phyloP scores from a whole-genome alignment of 306 rosid species.

The Cucumis cinereus region DNA sequence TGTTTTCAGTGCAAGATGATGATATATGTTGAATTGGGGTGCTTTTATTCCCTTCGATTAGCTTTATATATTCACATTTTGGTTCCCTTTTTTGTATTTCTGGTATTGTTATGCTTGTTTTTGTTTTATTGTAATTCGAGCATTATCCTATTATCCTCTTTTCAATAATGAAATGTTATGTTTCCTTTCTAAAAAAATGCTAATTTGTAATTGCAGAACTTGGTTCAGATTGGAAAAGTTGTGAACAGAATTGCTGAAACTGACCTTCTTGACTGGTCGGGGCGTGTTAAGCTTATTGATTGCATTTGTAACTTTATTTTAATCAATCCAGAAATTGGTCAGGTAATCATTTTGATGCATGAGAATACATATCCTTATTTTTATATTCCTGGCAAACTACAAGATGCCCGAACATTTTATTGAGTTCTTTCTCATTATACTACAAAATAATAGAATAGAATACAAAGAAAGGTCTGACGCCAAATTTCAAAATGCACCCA shows the following conservation, averaged over 20 bases:
- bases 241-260: constrained; percentile 47
- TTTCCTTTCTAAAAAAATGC: neutral
- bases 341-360: constrained; percentile 40
- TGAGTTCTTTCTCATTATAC: neutral
- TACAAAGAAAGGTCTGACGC: neutral
- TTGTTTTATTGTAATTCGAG: no score
- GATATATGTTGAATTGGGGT: no score
- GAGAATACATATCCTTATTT: neutral
- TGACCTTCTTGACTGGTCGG: constrained; percentile 74
- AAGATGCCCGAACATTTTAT: neutral
- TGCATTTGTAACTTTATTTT: constrained; percentile 63
- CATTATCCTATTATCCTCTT: no score
- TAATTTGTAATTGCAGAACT: constrained; percentile 35
- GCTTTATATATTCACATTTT: no score
- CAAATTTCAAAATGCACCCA: neutral
- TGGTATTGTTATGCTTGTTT: no score
- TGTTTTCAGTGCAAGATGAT: no score
- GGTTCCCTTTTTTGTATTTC: no score
- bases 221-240: constrained; percentile 41
- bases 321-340: constrained; percentile 68
- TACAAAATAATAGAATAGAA: neutral
- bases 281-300: constrained; percentile 66
- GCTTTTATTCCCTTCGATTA: no score
- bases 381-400: neutral
- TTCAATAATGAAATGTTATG: no score